Conservation (phyloP, 2,329 filamentous ascomycete species). For the Sporothrix mexicana region DNA sequence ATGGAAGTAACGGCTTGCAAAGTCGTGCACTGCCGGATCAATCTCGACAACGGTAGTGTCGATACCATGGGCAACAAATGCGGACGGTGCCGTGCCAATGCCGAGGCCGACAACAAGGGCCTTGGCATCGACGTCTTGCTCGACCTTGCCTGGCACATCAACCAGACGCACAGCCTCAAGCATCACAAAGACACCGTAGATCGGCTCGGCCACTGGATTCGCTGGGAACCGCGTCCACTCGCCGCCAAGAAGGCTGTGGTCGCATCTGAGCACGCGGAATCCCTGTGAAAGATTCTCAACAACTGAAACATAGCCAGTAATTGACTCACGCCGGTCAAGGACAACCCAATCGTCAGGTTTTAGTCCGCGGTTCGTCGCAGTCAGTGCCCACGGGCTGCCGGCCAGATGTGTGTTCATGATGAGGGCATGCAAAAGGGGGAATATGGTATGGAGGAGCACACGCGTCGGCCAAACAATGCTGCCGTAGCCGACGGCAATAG, state of each 20-base stretch:
- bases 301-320: slow-evolving; percentile 92
- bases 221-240: slow-evolving; percentile 74
- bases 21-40: slow-evolving; percentile 85
- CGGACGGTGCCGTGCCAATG: slow-evolving; percentile 88
- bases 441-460: slow-evolving; percentile 68
- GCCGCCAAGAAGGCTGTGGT: slow-evolving; percentile 91
- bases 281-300: slow-evolving; percentile 73
- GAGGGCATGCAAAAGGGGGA: slow-evolving; percentile 73
- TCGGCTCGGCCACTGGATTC: slow-evolving; percentile 73
- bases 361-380: slow-evolving; percentile 70
- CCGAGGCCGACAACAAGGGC: slow-evolving; percentile 67
- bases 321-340: slow-evolving; percentile 80
- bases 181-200: slow-evolving; percentile 96
- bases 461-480: slow-evolving; percentile 69
- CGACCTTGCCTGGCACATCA: slow-evolving; percentile 55
- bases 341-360: slow-evolving; percentile 71
- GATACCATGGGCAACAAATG: slow-evolving; percentile 85
- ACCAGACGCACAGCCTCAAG: slow-evolving; percentile 89
- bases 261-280: slow-evolving; percentile 86
- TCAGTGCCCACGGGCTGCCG: slow-evolving; percentile 60
- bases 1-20: slow-evolving; percentile 81
- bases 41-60: slow-evolving; percentile 95
- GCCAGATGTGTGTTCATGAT: slow-evolving; percentile 76
- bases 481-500: slow-evolving; percentile 70
- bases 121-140: neutral